Percentiles rank a stretch among this genome's conserved stretches.
Conservation (phyloP, 2,329 filamentous ascomycete genomes). For the Epichloe festucae region DNA sequence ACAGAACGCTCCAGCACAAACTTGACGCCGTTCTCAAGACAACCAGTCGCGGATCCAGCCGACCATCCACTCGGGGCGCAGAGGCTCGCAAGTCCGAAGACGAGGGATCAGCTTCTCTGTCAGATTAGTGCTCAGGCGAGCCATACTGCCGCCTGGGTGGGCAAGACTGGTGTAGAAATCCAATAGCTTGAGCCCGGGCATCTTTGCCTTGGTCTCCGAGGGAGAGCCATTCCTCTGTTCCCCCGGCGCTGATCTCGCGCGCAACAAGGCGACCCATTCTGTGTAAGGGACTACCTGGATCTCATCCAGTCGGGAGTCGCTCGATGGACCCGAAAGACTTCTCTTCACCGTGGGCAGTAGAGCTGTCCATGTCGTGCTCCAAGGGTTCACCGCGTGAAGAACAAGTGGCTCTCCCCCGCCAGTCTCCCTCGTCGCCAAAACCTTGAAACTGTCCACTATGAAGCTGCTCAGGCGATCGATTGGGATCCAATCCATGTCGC, state of each 20-base stretch:
- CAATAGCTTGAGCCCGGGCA: constrained; percentile 5
- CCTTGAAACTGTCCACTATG: background rate
- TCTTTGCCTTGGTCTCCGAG: background rate
- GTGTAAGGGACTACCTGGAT: background rate
- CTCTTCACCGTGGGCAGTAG: constrained; percentile 1
- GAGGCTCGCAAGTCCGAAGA: background rate
- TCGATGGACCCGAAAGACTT: background rate
- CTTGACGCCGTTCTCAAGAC: background rate
- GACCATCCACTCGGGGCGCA: constrained; percentile 5
- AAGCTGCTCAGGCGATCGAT: constrained; percentile 1
- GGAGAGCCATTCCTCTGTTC: background rate
- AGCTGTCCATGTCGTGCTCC: constrained; percentile 2
- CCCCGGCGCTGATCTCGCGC: background rate
- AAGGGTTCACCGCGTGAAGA: constrained; percentile 4
- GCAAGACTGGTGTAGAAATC: constrained; percentile 3
- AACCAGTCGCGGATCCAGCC: constrained; percentile 3
- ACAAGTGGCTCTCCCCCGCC: background rate
- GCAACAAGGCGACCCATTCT: constrained; percentile 1
- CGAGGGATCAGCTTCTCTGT: background rate
- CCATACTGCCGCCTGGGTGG: background rate
- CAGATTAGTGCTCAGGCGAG: background rate
- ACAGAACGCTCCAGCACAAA: too few species aligned
- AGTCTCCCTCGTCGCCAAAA: background rate
- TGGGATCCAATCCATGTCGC: constrained; percentile 7
- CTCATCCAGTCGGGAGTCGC: background rate